These are phyloP conservation scores for Pythium rishiriense DNA, from an alignment of 352 stramenopile genomes.

Conservation along the genomic window DNA sequence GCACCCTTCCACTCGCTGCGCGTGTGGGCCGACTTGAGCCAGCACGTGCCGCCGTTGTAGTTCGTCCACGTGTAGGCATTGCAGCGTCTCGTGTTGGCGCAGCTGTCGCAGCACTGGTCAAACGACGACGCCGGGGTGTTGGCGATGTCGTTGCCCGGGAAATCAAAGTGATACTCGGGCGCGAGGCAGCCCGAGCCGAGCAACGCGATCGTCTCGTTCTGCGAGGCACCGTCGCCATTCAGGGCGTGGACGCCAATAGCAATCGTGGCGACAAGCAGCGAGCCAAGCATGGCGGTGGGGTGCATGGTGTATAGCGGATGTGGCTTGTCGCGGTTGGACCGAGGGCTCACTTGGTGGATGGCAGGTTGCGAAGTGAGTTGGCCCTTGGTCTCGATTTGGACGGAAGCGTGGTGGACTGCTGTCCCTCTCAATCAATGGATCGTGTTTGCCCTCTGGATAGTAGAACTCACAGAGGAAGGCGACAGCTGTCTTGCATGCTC, in stretches of 20 bases:
- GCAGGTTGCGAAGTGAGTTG: too few relatives aligned
- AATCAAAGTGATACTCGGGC: conserved; percentile 10
- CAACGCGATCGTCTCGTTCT: neutral
- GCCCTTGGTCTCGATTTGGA: too few relatives aligned
- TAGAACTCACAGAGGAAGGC: too few relatives aligned
- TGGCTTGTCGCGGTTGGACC: too few relatives aligned
- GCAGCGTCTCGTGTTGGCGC: conserved; percentile 4
- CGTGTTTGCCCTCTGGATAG: too few relatives aligned
- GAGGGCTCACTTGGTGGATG: too few relatives aligned
- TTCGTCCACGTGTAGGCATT: conserved; percentile 23
- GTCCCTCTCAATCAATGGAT: too few relatives aligned
- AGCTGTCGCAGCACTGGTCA: conserved; percentile 10
- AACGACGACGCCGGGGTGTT: neutral
- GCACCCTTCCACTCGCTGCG: neutral
- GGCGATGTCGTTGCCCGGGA: conserved; percentile 9
- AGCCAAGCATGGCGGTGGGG: neutral
- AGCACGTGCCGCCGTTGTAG: conserved; percentile 28
- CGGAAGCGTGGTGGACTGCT: too few relatives aligned
- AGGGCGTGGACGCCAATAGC: neutral
- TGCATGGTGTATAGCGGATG: too few relatives aligned
- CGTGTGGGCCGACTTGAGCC: conserved; percentile 14
- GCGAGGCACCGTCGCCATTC: neutral
- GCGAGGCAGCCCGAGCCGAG: neutral
- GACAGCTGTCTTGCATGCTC: too few relatives aligned
- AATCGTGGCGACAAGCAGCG: neutral